Evolutionary conservation across 2,329 filamentous ascomycete species (phyloP).

Genomic region (Fusarium oxysporum): DNA sequence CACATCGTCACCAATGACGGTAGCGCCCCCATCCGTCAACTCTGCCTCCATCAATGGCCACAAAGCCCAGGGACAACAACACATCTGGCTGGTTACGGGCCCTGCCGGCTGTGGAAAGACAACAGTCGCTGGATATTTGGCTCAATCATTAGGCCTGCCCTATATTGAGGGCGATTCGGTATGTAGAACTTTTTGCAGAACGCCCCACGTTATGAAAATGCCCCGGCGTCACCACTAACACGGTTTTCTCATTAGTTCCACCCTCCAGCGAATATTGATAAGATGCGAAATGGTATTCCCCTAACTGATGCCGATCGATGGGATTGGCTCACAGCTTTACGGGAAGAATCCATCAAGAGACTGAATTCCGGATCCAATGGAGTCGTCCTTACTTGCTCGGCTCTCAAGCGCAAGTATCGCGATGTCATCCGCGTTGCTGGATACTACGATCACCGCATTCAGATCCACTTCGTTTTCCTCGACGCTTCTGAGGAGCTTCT

Average conservation of each 20-base stretch:
- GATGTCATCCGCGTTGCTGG: constrained; percentile 87
- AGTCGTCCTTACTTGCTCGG: constrained; percentile 96
- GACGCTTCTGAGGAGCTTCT: constrained; percentile 81
- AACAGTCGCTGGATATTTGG: constrained; percentile 75
- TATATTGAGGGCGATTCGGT: constrained; percentile 85
- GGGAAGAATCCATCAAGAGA: constrained; percentile 72
- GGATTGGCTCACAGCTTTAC: constrained; percentile 91
- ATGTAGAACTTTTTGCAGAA: constrained; percentile 46
- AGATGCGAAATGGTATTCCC: constrained; percentile 87
- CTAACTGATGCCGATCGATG: constrained; percentile 94
- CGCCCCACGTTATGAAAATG: constrained; percentile 4
- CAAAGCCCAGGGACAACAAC: constrained; percentile 59
- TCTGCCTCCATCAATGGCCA: constrained; percentile 48
- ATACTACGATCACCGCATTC: constrained; percentile 78
- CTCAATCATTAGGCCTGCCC: constrained; percentile 71
- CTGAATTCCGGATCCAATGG: constrained; percentile 70
- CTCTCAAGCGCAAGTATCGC: constrained; percentile 95
- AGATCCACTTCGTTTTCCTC: constrained; percentile 93
- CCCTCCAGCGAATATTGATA: constrained; percentile 82
- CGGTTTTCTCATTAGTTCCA: constrained; percentile 69
- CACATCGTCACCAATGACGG: constrained; percentile 40
- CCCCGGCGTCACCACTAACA: constrained; percentile 41
- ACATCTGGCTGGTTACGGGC: constrained; percentile 85
- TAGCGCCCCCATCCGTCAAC: constrained; percentile 42
- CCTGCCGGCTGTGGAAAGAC: constrained; percentile 85